Base-by-base conservation (phyloP, 805 yeast genomes). In the Vanderwaltozyma verrucispora region DNA sequence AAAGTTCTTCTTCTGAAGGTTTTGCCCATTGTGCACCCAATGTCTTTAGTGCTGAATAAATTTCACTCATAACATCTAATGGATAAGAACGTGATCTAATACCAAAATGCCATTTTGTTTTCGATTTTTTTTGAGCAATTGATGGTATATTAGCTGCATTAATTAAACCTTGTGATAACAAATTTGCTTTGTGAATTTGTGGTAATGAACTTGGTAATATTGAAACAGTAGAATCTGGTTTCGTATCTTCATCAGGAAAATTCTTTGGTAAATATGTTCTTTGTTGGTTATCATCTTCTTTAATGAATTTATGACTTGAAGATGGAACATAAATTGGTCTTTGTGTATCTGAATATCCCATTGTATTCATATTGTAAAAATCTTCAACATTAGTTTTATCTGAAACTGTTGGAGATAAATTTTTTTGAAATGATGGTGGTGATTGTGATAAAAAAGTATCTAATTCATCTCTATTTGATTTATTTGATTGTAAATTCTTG, bases 51-150 rank as follows among this genome's bases (percentile, higher is more conserved):
- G 98, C 97, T 32, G 96, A 71, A 63, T 92, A 92, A 30, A 92
- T 89, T 59, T 92, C 98, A 24, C 96, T 96, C 97, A 92, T 92
- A 3, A 92, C 98, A 60, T 92, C 98, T 49, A 92, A 69, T 29
- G 98, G 97, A 56, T 92, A 92, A 1, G 96, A 86, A 52, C 96
- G 72, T 8, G 96, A 86, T 56, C 98, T 71, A 42, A 92, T 92
- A 47, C 98, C 98, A 56, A 92, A 92, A 67, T 92, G 98, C 98
- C 98, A 92, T 61, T 95, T 77, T 8, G 95, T 85, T 62, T 87
- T 89, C 42, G 89, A 82, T 59, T 85, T 86, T 59, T 89, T 87
- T 32, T 80, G 69, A 19, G 79, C 70, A 17, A 77, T 66, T 11
- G 83, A 77, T 30, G 69, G 67, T 20, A 65, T 63, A 46, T 64